A percentile compares a stretch with the other conserved stretches of the same genome.
Evolutionary conservation across 2,329 filamentous ascomycete species (phyloP).

Genomic region (Fusarium torreyae): DNA sequence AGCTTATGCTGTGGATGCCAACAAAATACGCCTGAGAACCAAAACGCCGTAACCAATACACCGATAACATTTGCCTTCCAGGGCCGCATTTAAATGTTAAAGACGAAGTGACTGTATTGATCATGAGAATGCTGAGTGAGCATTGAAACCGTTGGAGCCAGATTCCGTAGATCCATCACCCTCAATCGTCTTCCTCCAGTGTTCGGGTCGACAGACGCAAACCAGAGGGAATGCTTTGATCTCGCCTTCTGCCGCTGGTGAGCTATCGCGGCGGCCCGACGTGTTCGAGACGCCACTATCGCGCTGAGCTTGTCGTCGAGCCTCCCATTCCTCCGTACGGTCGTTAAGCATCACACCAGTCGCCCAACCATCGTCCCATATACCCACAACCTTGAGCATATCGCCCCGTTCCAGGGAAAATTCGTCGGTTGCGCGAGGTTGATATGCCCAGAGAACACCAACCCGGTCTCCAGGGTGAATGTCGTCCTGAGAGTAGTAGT

Average conservation of each 20-base stretch:
- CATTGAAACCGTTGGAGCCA: constrained; percentile 61
- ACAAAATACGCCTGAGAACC: constrained; percentile 43
- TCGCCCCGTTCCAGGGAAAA: constrained; percentile 94
- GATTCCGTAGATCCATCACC: constrained; percentile 82
- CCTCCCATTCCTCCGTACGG: constrained; percentile 90
- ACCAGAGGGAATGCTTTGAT: constrained; percentile 98
- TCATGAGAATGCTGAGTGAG: constrained; percentile 50
- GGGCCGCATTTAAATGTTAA: constrained; percentile 48
- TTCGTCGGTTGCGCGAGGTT: constrained; percentile 92
- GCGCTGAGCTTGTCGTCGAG: constrained; percentile 80
- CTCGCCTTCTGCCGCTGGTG: constrained; percentile 78
- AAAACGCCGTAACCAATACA: constrained; percentile 59
- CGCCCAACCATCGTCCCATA: constrained; percentile 99
- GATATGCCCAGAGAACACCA: constrained; percentile 95
- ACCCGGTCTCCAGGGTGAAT: constrained; percentile 94
- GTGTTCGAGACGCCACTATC: constrained; percentile 95
- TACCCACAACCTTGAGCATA: constrained; percentile 98
- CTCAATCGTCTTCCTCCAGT: constrained; percentile 97
- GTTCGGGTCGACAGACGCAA: constrained; percentile 93
- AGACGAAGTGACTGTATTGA: constrained; percentile 44
- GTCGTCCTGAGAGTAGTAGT: constrained; percentile 98
- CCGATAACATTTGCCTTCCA: constrained; percentile 39
- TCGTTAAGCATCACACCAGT: constrained; percentile 89
- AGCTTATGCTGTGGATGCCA: constrained; percentile 34
- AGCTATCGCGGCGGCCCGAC: constrained; percentile 73